phyloP scores from a whole-genome alignment of 768 basidiomycete species.

The Lentinula raphanica region DNA sequence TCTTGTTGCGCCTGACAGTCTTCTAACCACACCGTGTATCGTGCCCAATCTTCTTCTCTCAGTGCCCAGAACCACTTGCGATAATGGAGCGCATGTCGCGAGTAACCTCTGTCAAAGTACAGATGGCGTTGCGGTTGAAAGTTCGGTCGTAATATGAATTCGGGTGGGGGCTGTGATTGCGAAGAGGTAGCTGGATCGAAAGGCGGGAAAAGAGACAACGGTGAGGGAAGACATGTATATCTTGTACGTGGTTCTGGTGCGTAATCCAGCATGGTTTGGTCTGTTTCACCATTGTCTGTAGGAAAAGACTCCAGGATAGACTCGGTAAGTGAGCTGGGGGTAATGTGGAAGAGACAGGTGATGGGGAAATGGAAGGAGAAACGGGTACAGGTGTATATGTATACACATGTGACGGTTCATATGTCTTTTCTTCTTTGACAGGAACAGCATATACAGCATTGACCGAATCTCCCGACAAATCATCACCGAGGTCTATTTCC shows the following conservation, averaged over 20 bases:
- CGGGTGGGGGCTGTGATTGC: conserved; percentile 1
- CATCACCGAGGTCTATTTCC: conserved; percentile 14
- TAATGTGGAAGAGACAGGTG: background rate
- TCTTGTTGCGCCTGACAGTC: conserved; percentile 1
- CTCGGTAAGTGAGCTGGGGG: background rate
- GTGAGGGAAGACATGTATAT: conserved; percentile 34
- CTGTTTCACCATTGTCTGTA: conserved; percentile 2
- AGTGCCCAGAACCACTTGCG: conserved; percentile 59
- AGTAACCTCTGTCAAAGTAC: conserved; percentile 57
- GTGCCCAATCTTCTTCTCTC: conserved; percentile 49
- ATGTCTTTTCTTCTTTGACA: conserved; percentile 8
- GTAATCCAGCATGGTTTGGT: conserved; percentile 17
- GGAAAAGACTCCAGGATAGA: conserved; percentile 14
- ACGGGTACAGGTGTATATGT: background rate
- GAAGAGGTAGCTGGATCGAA: conserved; percentile 9
- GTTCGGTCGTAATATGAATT: conserved; percentile 10
- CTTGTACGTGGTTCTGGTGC: conserved; percentile 20
- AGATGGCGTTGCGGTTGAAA: conserved; percentile 28
- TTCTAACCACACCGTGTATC: conserved; percentile 22
- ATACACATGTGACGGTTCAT: background rate
- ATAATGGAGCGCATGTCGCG: conserved; percentile 53
- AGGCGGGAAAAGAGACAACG: conserved; percentile 21
- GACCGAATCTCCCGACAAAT: conserved; percentile 15
- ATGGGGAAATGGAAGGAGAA: background rate
- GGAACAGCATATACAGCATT: conserved; percentile 12